phyloP scores from a whole-genome alignment of 208 protist species.

The Endotrypanum monterogeii region DNA sequence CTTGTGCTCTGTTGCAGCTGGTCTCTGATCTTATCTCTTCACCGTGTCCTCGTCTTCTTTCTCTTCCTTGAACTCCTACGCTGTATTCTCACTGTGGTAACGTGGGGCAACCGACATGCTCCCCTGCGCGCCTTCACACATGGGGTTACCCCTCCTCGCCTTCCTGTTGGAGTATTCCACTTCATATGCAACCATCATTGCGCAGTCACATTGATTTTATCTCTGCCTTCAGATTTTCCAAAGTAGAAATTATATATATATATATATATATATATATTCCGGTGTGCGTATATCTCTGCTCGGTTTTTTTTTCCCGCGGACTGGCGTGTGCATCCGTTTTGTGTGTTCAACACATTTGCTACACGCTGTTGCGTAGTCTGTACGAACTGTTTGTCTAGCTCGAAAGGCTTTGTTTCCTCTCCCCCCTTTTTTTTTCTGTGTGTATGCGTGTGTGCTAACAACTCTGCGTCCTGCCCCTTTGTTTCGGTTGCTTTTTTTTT shows the following conservation, averaged over 20 bases:
- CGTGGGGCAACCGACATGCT: neutral
- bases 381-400: constrained; percentile 2
- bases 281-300: constrained; percentile 4
- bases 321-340: too few relatives aligned
- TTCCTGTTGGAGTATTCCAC: neutral
- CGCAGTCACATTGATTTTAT: neutral
- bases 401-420: neutral
- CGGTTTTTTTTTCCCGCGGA: neutral
- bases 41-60: neutral
- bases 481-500: neutral
- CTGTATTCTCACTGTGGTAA: neutral
- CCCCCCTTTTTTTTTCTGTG: neutral
- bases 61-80: neutral
- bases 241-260: too few relatives aligned
- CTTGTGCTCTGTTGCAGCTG: neutral
- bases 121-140: neutral
- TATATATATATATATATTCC: neutral
- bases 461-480: constrained; percentile 2
- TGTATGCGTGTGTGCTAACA: constrained; percentile 2
- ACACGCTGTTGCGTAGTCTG: neutral
- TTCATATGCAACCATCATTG: neutral
- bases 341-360: too few relatives aligned
- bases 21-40: neutral
- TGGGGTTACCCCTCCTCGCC: neutral
- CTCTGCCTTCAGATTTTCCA: neutral